Evolutionary conservation across 164 flowering plant species (phyloP).

Genomic region (Saururus chinensis): DNA sequence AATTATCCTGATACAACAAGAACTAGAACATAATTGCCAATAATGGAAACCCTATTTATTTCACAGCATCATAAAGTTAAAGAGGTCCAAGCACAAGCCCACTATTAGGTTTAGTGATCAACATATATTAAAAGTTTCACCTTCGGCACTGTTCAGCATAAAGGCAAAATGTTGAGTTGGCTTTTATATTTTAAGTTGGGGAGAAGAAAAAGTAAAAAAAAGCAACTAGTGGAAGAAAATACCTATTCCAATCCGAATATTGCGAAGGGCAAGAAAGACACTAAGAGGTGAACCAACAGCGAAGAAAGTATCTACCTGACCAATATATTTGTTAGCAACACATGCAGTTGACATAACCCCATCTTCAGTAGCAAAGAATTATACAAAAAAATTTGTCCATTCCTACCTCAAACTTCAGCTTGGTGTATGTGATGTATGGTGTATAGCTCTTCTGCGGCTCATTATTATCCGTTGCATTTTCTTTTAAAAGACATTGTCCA

Average conservation of each 20-base stretch:
- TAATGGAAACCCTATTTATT: too few relatives aligned
- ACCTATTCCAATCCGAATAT: conserved; percentile 93
- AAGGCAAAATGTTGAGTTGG: too few relatives aligned
- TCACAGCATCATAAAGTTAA: too few relatives aligned
- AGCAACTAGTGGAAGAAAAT: conserved; percentile 15
- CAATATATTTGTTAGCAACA: background rate
- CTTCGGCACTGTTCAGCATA: background rate
- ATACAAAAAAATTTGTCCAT: background rate
- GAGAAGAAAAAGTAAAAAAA: background rate
- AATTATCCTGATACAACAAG: too few relatives aligned
- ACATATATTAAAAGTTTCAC: too few relatives aligned
- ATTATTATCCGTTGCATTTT: conserved; percentile 15
- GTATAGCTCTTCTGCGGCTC: conserved; percentile 40
- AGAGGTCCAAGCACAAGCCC: too few relatives aligned
- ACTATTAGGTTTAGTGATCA: too few relatives aligned
- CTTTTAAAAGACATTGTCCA: conserved; percentile 13
- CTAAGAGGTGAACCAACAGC: conserved; percentile 99
- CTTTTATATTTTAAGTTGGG: too few relatives aligned
- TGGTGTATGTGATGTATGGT: conserved; percentile 75
- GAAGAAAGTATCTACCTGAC: conserved; percentile 95
- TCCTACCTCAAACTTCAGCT: conserved; percentile 76
- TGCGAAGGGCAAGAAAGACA: conserved; percentile 92
- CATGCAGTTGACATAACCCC: background rate
- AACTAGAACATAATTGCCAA: too few relatives aligned
- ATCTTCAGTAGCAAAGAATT: background rate